Base-by-base conservation (phyloP, 83 land plant species). In the Thuja plicata region DNA sequence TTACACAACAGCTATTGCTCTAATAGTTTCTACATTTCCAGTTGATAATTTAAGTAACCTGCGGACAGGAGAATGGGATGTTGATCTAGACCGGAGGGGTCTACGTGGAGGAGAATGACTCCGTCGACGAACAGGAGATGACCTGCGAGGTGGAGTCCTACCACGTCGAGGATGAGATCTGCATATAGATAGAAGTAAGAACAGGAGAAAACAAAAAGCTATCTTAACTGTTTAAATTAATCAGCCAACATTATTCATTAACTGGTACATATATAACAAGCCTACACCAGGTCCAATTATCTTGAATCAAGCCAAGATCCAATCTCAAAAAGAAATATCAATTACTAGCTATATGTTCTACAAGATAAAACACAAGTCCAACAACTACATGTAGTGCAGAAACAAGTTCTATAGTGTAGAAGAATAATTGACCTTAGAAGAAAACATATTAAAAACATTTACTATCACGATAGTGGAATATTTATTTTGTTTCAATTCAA, bases 101-200 rank as follows among this genome's bases (percentile, higher is more conserved):
- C 96, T 89, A n/a, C 95, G 92, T 76, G 93, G 87, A 55, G 97
- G 97, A 37, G 97, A 94, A 34, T 96, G 97, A 46, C 92, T 92
- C 35, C 94, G 93, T 11, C 95, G 92, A 38, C 95, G 96, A 80
- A 50, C 62, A 38, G 91, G 35, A 81, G 97, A 95, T 87, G 96
- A 95, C 92, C 97, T 93, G 50, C 97, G 92, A 11, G 96, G 96
- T 37, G 96, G 94, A 86, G 92, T 93, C 30, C 97, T 93, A 57
- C 84, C 92, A 77, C 97, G 92, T 73, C 96, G 84, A 37, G 94
- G 94, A 54, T 93, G 95, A n/a, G 94, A 86, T 50, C 93, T 92
- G 90, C 40, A 54, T 46, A 85, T 84, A 32, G 38, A 40, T 79
- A 13, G 46, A 38, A 38, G 21, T 40, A 40, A 40, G 45, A 19